Percentiles rank a stretch among this genome's conserved stretches.
phyloP scores from a whole-genome alignment of 148 eudicot genomes.

The Nepenthes gracilis region DNA sequence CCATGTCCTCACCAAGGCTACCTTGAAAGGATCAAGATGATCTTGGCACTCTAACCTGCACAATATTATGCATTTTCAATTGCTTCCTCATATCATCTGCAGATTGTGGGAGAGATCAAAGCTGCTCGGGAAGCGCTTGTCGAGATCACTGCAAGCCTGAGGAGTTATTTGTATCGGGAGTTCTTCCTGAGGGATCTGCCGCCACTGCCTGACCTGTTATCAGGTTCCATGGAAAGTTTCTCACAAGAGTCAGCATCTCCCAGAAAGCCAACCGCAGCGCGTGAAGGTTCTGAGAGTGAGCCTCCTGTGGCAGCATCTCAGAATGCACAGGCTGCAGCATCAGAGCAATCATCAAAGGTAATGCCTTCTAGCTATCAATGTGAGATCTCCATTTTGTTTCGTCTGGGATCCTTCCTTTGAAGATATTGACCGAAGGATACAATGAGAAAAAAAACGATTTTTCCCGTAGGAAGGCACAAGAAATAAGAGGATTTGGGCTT shows the following conservation, averaged over 20 bases:
- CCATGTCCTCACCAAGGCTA: neutral
- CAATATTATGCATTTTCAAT: constrained; percentile 9
- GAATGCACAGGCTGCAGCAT: constrained; percentile 19
- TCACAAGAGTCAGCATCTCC: constrained; percentile 32
- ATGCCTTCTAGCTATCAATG: neutral
- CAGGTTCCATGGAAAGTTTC: constrained; percentile 29
- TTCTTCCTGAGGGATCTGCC: constrained; percentile 44
- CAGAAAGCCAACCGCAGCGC: constrained; percentile 20
- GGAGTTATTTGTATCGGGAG: constrained; percentile 58
- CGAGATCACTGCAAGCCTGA: constrained; percentile 76
- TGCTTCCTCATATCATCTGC: constrained; percentile 15
- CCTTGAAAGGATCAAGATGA: neutral
- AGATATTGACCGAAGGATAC: neutral
- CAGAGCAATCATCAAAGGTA: constrained; percentile 50
- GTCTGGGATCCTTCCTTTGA: neutral
- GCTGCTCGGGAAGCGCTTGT: constrained; percentile 90
- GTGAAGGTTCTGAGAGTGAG: constrained; percentile 32
- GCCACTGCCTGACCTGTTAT: constrained; percentile 28
- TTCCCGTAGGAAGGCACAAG: neutral
- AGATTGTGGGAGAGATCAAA: constrained; percentile 94
- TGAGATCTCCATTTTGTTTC: neutral
- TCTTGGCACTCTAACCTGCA: neutral
- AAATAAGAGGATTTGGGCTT: no score
- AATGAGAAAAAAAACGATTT: neutral
- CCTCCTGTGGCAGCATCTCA: constrained; percentile 32